Conservation (phyloP, 768 basidiomycete genomes). For the button mushroom (Agaricus bisporus) region DNA sequence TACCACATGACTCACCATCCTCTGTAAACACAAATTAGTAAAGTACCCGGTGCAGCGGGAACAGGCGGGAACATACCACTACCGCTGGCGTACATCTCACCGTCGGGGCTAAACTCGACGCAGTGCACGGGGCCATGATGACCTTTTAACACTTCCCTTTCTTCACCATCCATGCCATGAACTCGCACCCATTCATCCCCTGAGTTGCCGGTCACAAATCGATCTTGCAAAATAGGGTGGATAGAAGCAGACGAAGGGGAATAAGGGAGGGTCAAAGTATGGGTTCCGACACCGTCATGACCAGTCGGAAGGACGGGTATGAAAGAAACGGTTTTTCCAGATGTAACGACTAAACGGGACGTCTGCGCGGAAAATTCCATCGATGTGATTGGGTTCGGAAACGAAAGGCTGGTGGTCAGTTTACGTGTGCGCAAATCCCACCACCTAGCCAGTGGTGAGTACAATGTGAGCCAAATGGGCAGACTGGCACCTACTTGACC, state of each 20-base stretch:
- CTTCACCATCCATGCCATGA: slow-evolving; percentile 85
- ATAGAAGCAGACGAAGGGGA: slow-evolving; percentile 92
- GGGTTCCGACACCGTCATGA: slow-evolving; percentile 57
- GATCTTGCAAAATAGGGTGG: slow-evolving; percentile 81
- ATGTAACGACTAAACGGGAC: slow-evolving; percentile 81
- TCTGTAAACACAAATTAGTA: slow-evolving; percentile 35
- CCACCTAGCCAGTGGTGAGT: slow-evolving; percentile 54
- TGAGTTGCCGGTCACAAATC: slow-evolving; percentile 87
- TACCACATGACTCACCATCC: slow-evolving; percentile 51
- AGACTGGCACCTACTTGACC: slow-evolving; percentile 59
- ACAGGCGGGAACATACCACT: slow-evolving; percentile 60
- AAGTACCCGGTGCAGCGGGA: slow-evolving; percentile 4
- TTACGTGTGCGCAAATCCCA: slow-evolving; percentile 88
- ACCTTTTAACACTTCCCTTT: slow-evolving; percentile 88
- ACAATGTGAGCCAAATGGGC: slow-evolving; percentile 2
- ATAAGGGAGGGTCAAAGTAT: slow-evolving; percentile 76
- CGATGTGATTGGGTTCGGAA: slow-evolving; percentile 80
- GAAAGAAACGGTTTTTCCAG: slow-evolving; percentile 89
- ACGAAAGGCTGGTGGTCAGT: slow-evolving; percentile 62
- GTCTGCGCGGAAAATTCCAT: slow-evolving; percentile 89
- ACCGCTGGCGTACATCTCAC: slow-evolving; percentile 95
- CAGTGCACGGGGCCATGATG: slow-evolving; percentile 98
- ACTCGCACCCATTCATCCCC: slow-evolving; percentile 96
- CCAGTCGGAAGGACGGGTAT: slow-evolving; percentile 68
- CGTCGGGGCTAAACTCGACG: slow-evolving; percentile 91